Percentiles rank a stretch among this genome's conserved stretches.
These are phyloP conservation scores for Aspergillus fructus DNA, from an alignment of 2,329 filamentous ascomycete species.

Conservation along the genomic window DNA sequence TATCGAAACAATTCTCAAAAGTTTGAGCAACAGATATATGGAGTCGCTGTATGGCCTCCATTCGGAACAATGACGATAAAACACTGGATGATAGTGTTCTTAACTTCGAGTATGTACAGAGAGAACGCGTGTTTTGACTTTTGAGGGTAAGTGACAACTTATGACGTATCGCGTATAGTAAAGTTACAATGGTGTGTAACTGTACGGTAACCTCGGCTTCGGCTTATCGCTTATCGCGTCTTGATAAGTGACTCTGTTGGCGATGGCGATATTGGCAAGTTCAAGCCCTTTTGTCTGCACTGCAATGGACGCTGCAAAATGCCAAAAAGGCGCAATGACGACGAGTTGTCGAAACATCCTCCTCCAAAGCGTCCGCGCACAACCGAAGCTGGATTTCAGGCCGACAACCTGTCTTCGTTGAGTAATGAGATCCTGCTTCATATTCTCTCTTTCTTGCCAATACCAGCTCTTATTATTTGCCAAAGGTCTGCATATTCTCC, in stretches of 20 bases:
- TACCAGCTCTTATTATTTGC: slow-evolving; percentile 64
- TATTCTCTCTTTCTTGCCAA: slow-evolving; percentile 74
- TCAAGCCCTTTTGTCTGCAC: neutral
- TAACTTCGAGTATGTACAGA: neutral
- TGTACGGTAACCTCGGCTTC: neutral
- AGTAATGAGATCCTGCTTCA: slow-evolving; percentile 87
- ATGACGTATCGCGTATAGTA: slow-evolving; percentile 3
- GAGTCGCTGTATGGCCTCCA: slow-evolving; percentile 34
- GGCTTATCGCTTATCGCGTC: slow-evolving; percentile 2
- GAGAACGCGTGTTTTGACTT: neutral
- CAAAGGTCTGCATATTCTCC: slow-evolving; percentile 50
- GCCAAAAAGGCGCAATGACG: slow-evolving; percentile 32
- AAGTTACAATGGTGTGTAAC: neutral
- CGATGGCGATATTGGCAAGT: neutral
- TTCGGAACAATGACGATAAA: slow-evolving; percentile 6
- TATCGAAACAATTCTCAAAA: slow-evolving; percentile 28
- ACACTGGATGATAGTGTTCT: neutral
- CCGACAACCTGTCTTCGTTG: slow-evolving; percentile 68
- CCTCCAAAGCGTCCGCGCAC: slow-evolving; percentile 48
- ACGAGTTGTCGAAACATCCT: slow-evolving; percentile 16
- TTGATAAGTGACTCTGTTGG: slow-evolving; percentile 10
- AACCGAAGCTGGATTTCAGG: slow-evolving; percentile 14
- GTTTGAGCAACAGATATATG: slow-evolving; percentile 28
- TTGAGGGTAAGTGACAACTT: neutral
- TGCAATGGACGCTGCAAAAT: slow-evolving; percentile 23